Evolutionary conservation across 1,139 yeast genomes (phyloP).

Genomic region (Yamadazyma triangularis): DNA sequence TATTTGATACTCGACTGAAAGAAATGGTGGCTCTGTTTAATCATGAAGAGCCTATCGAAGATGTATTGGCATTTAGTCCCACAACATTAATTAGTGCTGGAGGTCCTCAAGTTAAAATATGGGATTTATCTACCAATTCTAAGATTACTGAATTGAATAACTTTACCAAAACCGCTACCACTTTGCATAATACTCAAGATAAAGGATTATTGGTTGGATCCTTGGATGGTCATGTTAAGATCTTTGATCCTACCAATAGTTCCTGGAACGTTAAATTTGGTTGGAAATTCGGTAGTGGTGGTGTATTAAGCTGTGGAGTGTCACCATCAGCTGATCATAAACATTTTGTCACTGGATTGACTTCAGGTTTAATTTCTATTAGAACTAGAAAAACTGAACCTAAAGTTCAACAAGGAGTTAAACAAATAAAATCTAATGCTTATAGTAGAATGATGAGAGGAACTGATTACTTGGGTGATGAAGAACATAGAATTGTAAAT

Average conservation of each 20-base stretch:
- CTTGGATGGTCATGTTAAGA: constrained; percentile 94
- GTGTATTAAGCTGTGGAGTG: constrained; percentile 83
- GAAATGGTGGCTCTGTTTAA: constrained; percentile 31
- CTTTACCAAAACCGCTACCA: constrained; percentile 91
- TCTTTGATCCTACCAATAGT: constrained; percentile 71
- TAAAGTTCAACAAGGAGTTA: constrained; percentile 48
- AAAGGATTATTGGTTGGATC: constrained; percentile 88
- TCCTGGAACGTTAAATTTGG: constrained; percentile 92
- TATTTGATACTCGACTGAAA: constrained; percentile 81
- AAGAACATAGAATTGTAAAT: constrained; percentile 68
- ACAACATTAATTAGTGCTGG: constrained; percentile 82
- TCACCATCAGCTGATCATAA: constrained; percentile 66
- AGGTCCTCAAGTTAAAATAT: constrained; percentile 80
- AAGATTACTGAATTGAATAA: constrained; percentile 62
- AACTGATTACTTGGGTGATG: constrained; percentile 84
- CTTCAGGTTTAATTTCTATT: constrained; percentile 82
- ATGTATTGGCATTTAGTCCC: constrained; percentile 73
- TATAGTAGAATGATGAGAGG: constrained; percentile 87
- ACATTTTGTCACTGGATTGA: constrained; percentile 92
- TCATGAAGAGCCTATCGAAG: constrained; percentile 69
- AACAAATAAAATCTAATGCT: constrained; percentile 42
- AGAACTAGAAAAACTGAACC: constrained; percentile 79
- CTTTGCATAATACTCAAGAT: constrained; percentile 65
- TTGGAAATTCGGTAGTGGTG: constrained; percentile 90
- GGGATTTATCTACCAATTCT: constrained; percentile 85